These are phyloP conservation scores for Geotrichum aggregatum DNA, from an alignment of 1,139 yeast genomes.

Conservation along the genomic window DNA sequence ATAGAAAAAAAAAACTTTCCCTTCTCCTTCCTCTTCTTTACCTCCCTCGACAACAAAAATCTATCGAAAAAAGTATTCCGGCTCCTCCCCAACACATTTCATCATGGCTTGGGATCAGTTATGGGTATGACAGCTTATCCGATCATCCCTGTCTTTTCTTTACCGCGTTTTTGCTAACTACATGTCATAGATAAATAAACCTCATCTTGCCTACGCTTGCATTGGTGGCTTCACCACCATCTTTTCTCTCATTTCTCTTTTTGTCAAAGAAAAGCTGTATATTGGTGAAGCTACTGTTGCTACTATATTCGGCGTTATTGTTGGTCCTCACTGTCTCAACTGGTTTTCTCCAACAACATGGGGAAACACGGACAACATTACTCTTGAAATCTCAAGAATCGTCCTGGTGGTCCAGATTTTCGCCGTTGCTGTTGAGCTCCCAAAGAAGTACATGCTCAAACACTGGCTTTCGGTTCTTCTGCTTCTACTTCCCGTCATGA, in stretches of 20 bases:
- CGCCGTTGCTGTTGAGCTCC: slow-evolving; percentile 95
- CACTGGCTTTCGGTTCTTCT: slow-evolving; percentile 85
- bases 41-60: background rate
- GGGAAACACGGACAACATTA: slow-evolving; percentile 86
- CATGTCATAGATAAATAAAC: slow-evolving; percentile 43
- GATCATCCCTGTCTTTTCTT: slow-evolving; percentile 1
- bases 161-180: too few species aligned
- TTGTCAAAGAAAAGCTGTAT: slow-evolving; percentile 82
- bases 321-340: slow-evolving; percentile 86
- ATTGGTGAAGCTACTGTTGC: slow-evolving; percentile 97
- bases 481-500: slow-evolving; percentile 87
- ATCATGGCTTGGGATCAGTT: slow-evolving; percentile 37
- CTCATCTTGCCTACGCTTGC: slow-evolving; percentile 91
- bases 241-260: slow-evolving; percentile 84
- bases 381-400: slow-evolving; percentile 82
- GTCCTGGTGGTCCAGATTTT: slow-evolving; percentile 91
- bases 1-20: background rate
- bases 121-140: slow-evolving; percentile 28
- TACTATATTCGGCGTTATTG: slow-evolving; percentile 80
- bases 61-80: slow-evolving; percentile 57
- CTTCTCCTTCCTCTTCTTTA: background rate
- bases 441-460: slow-evolving; percentile 83
- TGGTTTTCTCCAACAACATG: slow-evolving; percentile 88
- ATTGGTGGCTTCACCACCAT: slow-evolving; percentile 84
- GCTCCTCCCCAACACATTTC: slow-evolving; percentile 51